Conservation (phyloP, 805 yeast genomes). For the Candida pseudoglaebosa region DNA sequence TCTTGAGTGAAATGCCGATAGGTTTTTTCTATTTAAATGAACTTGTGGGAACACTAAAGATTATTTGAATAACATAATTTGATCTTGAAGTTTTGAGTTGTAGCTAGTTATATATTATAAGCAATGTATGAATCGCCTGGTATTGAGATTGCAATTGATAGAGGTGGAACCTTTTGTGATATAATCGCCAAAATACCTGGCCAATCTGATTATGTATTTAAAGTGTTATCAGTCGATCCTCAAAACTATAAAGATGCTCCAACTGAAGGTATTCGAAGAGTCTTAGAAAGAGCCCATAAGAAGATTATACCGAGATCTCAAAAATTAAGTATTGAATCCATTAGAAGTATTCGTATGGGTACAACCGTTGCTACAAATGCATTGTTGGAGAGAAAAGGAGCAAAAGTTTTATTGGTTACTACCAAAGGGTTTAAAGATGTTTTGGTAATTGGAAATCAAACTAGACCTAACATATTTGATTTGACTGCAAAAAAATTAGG, state of each 20-base stretch:
- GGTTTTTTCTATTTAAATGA: too few relatives aligned
- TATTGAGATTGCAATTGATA: constrained; percentile 32
- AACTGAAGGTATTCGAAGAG: constrained; percentile 81
- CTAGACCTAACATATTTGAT: constrained; percentile 87
- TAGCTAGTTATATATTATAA: too few relatives aligned
- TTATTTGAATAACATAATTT: too few relatives aligned
- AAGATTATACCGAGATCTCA: constrained; percentile 42
- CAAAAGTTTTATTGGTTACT: constrained; percentile 76
- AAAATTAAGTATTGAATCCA: constrained; percentile 54
- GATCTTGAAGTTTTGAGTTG: too few relatives aligned
- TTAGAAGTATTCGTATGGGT: constrained; percentile 79
- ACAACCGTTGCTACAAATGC: constrained; percentile 97
- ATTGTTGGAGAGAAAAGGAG: constrained; percentile 87
- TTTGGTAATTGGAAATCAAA: constrained; percentile 81
- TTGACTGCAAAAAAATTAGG: constrained; percentile 68
- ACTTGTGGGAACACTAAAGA: too few relatives aligned
- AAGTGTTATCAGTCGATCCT: constrained; percentile 85
- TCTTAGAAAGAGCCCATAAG: constrained; percentile 59
- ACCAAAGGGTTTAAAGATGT: constrained; percentile 88
- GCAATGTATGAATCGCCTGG: too few relatives aligned
- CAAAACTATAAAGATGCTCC: constrained; percentile 87
- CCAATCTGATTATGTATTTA: constrained; percentile 63
- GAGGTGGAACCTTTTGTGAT: constrained; percentile 93
- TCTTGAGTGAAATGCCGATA: neutral
- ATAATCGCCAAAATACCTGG: constrained; percentile 47